These are phyloP conservation scores for Aspergillus sojae DNA, from an alignment of 2,329 filamentous ascomycete genomes.

Conservation along the genomic window DNA sequence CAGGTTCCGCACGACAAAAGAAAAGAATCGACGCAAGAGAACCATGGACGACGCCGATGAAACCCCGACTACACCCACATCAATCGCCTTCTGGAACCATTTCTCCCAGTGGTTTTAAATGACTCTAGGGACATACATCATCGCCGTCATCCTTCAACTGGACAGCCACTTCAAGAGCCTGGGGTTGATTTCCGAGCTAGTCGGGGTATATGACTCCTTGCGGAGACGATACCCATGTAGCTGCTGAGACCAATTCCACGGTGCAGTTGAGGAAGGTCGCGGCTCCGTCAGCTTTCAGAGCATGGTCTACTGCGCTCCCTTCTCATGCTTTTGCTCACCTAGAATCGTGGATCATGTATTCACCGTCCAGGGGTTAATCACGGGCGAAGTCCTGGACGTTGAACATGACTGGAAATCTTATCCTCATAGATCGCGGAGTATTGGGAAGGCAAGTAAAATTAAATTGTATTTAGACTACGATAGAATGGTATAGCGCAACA, in stretches of 20 bases:
- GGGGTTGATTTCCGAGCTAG: no score
- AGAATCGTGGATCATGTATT: background rate
- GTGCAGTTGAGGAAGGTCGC: background rate
- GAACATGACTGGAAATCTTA: background rate
- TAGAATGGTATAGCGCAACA: background rate
- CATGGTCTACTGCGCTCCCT: background rate
- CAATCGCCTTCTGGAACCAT: background rate
- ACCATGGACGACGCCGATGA: background rate
- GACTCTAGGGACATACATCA: background rate
- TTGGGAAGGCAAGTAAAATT: background rate
- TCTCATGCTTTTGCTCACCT: background rate
- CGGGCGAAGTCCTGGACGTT: background rate
- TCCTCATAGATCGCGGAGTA: background rate
- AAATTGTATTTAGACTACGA: background rate
- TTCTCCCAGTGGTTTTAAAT: background rate
- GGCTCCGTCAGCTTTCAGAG: no score
- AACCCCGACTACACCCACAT: background rate
- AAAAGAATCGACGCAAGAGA: background rate
- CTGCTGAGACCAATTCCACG: background rate
- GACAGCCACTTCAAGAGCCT: no score
- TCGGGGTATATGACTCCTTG: no score
- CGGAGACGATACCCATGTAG: no score
- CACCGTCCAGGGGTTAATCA: background rate
- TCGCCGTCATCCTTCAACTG: no score
- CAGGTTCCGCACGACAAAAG: no score